Evolutionary conservation across 2,329 filamentous ascomycete species (phyloP), one percentile per base, ranked within the genome.

Genomic region (Colletotrichum navitas): DNA sequence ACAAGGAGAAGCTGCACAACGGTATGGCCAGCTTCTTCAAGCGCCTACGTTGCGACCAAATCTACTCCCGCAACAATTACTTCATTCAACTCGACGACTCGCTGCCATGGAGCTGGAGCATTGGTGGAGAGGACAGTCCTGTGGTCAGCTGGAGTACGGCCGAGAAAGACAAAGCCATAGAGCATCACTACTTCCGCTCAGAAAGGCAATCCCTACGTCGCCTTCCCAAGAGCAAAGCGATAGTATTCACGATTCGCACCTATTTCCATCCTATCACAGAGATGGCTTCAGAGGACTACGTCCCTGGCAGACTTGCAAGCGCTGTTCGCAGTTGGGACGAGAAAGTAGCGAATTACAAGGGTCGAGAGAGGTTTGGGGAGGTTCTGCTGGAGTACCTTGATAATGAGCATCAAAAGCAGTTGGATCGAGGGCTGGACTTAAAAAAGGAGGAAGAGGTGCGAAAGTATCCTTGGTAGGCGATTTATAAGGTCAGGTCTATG

Each of bases 1-100:
- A 87, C 83, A 86, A 86, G 71, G 84, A 89, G 75, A 94, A 93
- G 77, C 83, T 95, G 14, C 90, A 94, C 78, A 91, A 89, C 71
- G 92, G 92, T 16, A 95, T 95, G 93, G 87, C 87, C 83, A 94
- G 92, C 78, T 94, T 97, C 83, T 96, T 97, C 83, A 85, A 88
- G 0, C 84, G 94, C 0, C 80, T 96, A 0, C 86, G 88, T 77
- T 91, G 92, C 1, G 90, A 94, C 52, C 88, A 89, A 55, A 87
- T 86, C n/a, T 85, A 86, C 71, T 80, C 78, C 63, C 85, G 93
- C 70, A 94, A 95, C 79, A 95, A 96, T 79, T 97, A 96, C 81
- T 97, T 97, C 83, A 88, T 97, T 74, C 94, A 97, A 81, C 93
- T 96, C 1, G 94, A 97, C 77, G 93, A 94, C 68, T 81, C 87